Conservation (phyloP, 148 eudicot genomes). For the Persicaria maculosa region DNA sequence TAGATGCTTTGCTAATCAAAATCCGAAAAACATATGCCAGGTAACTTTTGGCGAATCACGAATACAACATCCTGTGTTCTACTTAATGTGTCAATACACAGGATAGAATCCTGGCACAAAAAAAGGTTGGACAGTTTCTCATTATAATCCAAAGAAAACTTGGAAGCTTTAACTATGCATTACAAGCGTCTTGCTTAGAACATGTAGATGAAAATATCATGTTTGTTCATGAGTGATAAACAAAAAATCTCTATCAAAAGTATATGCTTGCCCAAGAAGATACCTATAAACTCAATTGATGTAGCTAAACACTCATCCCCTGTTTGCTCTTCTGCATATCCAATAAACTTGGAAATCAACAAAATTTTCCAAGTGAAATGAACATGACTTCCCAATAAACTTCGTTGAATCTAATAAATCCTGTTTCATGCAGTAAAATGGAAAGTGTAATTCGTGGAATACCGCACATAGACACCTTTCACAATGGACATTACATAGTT, state of each 20-base stretch:
- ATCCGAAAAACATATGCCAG: too few species aligned
- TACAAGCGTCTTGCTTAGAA: not conserved
- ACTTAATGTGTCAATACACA: too few species aligned
- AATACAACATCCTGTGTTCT: too few species aligned
- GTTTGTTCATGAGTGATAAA: not conserved
- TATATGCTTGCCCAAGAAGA: not conserved
- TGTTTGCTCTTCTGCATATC: too few species aligned
- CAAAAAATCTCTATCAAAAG: not conserved
- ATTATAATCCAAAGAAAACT: too few species aligned
- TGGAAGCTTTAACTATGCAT: not conserved
- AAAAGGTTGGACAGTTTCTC: too few species aligned
- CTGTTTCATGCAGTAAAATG: not conserved
- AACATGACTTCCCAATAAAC: not conserved
- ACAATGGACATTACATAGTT: too few species aligned
- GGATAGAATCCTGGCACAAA: too few species aligned
- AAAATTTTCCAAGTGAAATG: not conserved
- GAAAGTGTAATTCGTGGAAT: not conserved
- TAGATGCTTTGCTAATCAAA: too few species aligned
- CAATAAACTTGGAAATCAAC: too few species aligned
- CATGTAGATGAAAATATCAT: not conserved
- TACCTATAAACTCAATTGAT: not conserved
- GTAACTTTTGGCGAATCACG: too few species aligned
- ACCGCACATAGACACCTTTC: not conserved
- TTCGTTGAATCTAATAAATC: not conserved
- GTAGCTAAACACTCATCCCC: not conserved